A percentile compares a stretch with the other conserved stretches of the same genome.
phyloP scores from a whole-genome alignment of 306 rosid species.

The Erythrophleum fordii region DNA sequence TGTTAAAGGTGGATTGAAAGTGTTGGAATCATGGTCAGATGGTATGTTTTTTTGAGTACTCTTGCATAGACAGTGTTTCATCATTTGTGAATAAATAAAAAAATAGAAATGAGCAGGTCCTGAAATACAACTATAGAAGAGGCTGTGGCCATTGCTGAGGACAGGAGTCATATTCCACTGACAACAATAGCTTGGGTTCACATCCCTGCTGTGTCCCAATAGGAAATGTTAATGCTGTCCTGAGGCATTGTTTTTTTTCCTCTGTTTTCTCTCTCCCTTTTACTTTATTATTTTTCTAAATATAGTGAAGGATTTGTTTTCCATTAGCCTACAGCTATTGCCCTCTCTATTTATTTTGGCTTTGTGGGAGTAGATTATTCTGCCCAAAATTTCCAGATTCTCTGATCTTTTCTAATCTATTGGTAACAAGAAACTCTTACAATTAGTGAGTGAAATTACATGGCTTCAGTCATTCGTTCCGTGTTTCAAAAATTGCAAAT shows the following conservation, averaged over 20 bases:
- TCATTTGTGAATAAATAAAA: not conserved
- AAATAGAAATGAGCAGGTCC: not conserved
- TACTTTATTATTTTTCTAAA: too few relatives aligned
- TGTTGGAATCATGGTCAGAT: not conserved
- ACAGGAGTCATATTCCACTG: not conserved
- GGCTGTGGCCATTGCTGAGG: not conserved
- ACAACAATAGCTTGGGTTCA: not conserved
- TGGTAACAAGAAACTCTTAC: not conserved
- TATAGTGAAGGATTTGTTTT: too few relatives aligned
- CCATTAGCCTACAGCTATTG: not conserved
- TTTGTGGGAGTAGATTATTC: not conserved
- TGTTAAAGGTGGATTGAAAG: not conserved
- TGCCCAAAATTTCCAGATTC: not conserved
- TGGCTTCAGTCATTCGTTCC: not conserved
- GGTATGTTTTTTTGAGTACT: not conserved
- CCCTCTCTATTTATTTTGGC: not conserved
- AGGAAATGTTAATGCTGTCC: too few relatives aligned
- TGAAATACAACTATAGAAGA: not conserved
- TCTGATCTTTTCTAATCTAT: not conserved
- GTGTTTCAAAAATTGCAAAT: not conserved
- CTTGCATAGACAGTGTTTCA: not conserved
- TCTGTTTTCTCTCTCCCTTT: too few relatives aligned
- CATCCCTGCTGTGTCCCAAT: too few relatives aligned
- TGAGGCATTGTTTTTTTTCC: too few relatives aligned
- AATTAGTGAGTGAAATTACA: not conserved